A percentile compares a stretch with the other conserved stretches of the same genome.
These are phyloP conservation scores for Saccharomycopsis hybrid DNA, from an alignment of 1,139 yeast genomes.

Conservation along the genomic window DNA sequence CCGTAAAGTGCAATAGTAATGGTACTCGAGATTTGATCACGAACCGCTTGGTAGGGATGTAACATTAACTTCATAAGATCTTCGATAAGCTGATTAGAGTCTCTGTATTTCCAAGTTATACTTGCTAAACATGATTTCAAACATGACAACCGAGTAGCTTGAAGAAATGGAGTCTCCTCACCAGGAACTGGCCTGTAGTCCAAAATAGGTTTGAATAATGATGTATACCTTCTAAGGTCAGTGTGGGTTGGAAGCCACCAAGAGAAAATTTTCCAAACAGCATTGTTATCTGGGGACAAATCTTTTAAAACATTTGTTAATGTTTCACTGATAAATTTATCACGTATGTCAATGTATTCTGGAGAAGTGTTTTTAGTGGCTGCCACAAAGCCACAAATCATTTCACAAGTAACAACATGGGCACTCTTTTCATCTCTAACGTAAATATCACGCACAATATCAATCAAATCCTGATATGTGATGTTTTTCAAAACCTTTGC, in stretches of 20 bases:
- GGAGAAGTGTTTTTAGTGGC: slow-evolving; percentile 37
- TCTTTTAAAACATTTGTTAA: slow-evolving; percentile 48
- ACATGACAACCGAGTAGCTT: slow-evolving; percentile 57
- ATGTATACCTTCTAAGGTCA: slow-evolving; percentile 63
- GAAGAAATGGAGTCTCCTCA: slow-evolving; percentile 57
- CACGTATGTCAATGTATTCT: slow-evolving; percentile 35
- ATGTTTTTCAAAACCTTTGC: slow-evolving; percentile 33
- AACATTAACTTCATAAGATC: slow-evolving; percentile 40
- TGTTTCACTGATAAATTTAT: slow-evolving; percentile 40
- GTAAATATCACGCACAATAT: slow-evolving; percentile 45
- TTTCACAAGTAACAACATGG: slow-evolving; percentile 57
- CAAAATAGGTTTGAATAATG: slow-evolving; percentile 42
- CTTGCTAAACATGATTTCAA: slow-evolving; percentile 50
- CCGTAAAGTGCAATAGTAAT: slow-evolving; percentile 33
- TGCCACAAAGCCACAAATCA: slow-evolving; percentile 51
- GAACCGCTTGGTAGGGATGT: slow-evolving; percentile 69
- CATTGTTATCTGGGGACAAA: slow-evolving; percentile 68
- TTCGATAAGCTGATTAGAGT: slow-evolving; percentile 42
- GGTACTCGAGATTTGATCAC: slow-evolving; percentile 65
- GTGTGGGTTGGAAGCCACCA: slow-evolving; percentile 68
- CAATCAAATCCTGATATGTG: slow-evolving; percentile 40
- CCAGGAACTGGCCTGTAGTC: slow-evolving; percentile 43
- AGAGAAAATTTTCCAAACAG: slow-evolving; percentile 71
- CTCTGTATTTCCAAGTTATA: slow-evolving; percentile 52
- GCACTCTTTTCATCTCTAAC: slow-evolving; percentile 57